Evolutionary conservation across 305 asterid genomes (phyloP).

Genomic region (Fraxinus floribunda): DNA sequence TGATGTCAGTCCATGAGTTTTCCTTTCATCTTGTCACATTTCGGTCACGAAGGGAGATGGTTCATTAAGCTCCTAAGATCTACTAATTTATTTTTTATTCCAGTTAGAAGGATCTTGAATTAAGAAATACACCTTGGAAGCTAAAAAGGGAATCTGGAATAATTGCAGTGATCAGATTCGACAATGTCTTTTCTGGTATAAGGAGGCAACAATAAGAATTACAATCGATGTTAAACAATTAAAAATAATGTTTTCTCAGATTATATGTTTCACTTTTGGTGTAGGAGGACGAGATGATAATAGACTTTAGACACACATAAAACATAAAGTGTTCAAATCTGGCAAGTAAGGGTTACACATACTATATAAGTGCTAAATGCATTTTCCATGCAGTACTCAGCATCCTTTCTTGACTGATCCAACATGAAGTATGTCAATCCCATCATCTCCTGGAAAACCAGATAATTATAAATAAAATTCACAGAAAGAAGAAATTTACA

Average conservation of each 20-base stretch:
- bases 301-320: conserved; percentile 16
- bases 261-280: neutral
- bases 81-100: neutral
- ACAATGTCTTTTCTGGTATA: neutral
- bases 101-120: neutral
- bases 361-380: conserved; percentile 84
- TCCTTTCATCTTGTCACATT: neutral
- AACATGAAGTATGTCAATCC: conserved; percentile 88
- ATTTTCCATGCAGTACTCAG: conserved; percentile 97
- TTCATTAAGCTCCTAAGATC: neutral
- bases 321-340: conserved; percentile 2
- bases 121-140: neutral
- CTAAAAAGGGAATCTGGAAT: neutral
- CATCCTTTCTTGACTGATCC: conserved; percentile 91
- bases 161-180: neutral
- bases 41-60: neutral
- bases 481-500: conserved; percentile 13
- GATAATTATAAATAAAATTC: conserved; percentile 24
- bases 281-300: conserved; percentile 3
- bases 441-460: conserved; percentile 85
- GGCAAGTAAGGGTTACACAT: conserved; percentile 31
- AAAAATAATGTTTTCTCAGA: conserved; percentile 2
- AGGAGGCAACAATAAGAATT: conserved; percentile 8
- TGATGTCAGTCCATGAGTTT: neutral
- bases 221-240: neutral